A percentile compares a stretch with the other conserved stretches of the same genome.
Conservation (phyloP, 2,329 filamentous ascomycete species). For the Fusarium stilboides region DNA sequence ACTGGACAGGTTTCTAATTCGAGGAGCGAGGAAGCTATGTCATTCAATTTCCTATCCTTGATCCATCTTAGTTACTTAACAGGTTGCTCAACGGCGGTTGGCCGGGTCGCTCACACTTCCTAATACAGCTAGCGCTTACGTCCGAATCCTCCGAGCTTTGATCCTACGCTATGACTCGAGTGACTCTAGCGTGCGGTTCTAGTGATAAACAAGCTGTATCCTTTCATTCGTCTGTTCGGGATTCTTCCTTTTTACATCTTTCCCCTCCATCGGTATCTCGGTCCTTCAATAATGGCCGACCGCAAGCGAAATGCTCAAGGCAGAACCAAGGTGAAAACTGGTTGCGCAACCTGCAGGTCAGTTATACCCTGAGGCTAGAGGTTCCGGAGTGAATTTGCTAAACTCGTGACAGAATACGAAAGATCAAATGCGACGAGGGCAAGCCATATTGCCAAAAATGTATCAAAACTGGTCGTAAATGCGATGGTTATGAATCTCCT, state of each 20-base stretch:
- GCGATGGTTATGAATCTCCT: conserved; percentile 60
- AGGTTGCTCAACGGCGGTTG: conserved; percentile 4
- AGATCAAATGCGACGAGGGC: conserved; percentile 57
- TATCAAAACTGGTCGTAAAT: conserved; percentile 58
- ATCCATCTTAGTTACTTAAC: neutral
- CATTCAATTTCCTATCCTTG: neutral
- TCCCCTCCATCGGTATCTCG: neutral
- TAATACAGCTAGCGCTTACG: conserved; percentile 4
- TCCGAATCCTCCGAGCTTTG: accelerated
- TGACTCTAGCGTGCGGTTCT: neutral
- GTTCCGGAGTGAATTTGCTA: no score
- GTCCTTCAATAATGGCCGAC: conserved; percentile 42
- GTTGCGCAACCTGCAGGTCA: conserved; percentile 61
- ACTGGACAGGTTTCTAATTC: neutral
- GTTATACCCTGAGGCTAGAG: conserved; percentile 25
- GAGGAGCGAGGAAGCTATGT: neutral
- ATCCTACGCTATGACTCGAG: neutral
- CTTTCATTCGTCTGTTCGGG: conserved; percentile 33
- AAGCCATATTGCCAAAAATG: conserved; percentile 56
- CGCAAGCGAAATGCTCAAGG: neutral
- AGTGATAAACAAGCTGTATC: neutral
- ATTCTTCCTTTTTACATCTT: conserved; percentile 2
- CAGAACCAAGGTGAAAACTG: conserved; percentile 58
- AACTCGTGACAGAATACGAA: conserved; percentile 52
- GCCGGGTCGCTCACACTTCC: conserved; percentile 1